Base-by-base conservation (phyloP, 306 rosid genomes). In the Ormosia semicastrata region DNA sequence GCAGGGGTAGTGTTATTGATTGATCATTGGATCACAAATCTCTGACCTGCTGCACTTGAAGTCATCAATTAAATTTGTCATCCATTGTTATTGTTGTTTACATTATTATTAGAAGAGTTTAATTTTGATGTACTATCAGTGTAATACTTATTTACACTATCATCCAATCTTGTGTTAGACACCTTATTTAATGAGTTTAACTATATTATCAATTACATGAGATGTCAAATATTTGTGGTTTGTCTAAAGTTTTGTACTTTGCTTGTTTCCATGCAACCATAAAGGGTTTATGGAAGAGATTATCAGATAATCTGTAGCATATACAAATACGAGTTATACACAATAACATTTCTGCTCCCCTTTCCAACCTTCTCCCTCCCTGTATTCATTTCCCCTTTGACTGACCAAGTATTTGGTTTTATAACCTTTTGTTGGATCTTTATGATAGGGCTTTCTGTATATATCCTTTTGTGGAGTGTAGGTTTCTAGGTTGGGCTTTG, bases 401-500 rank as follows among this genome's bases (percentile, higher is more conserved):
- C 9, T 58, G 79, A 7, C 65, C 69, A 40, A 43, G 29, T 68
- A n/a, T 32, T n/a, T 79, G 56, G 29, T 79, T 69, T 50, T 7
- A 14, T 82, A 59, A 24, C 24, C 24, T 24, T 2, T 10, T 65
- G 57, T 82, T 71, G n/a, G 24, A 24, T 24, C 24, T 24, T 24
- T 36, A 41, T 53, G 36, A 58, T 14, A 33, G 36, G 59, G n/a
- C 49, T 40, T 9, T 29, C 30, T 6, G 32, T 24, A 4, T 52
- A 46, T 65, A 46, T 62, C 66, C 43, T 17, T 50, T 47, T 39
- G 39, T 81, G 54, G 47, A 57, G 12, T 83, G 80, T 82, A 94
- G 97, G 97, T 94, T 69, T 90, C 98, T 24, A 86, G 87, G 86
- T 33, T 94, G 88, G 97, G 97, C n/a, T 94, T 87, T 85, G 98